phyloP scores from a whole-genome alignment of 176 grass and related monocot species.

The Rhynchospora pubera region DNA sequence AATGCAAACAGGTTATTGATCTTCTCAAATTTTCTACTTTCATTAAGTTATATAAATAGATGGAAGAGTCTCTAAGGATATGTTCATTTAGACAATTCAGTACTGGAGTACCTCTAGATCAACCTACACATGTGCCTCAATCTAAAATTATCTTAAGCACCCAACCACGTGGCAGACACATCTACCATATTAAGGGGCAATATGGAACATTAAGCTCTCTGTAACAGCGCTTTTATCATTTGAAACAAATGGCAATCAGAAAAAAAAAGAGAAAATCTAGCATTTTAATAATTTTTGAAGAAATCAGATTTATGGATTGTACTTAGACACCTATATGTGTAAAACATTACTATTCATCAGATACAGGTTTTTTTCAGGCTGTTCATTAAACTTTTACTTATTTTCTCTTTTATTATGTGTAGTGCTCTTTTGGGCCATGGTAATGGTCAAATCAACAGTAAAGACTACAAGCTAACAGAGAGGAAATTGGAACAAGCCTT shows the following conservation, averaged over 20 bases:
- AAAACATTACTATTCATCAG: neutral
- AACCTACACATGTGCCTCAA: neutral
- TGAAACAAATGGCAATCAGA: neutral
- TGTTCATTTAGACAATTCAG: neutral
- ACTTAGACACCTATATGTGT: neutral
- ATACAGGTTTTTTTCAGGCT: neutral
- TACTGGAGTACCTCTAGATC: neutral
- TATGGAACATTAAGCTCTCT: neutral
- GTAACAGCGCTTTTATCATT: neutral
- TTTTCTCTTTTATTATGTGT: neutral
- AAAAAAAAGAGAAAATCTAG: neutral
- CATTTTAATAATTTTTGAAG: neutral
- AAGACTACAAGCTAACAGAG: constrained; percentile 62
- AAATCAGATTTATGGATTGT: neutral
- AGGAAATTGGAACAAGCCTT: constrained; percentile 61
- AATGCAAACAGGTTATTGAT: constrained; percentile 61
- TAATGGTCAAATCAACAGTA: constrained; percentile 33
- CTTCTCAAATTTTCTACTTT: constrained; percentile 3
- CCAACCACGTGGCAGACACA: neutral
- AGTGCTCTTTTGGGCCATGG: constrained; percentile 54
- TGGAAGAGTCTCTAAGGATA: neutral
- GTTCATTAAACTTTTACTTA: constrained; percentile 8
- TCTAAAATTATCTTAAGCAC: neutral
- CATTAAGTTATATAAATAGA: neutral
- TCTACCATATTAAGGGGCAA: neutral